These are phyloP conservation scores for Strigomonas culicis DNA, from an alignment of 208 protist species.

Conservation along the genomic window DNA sequence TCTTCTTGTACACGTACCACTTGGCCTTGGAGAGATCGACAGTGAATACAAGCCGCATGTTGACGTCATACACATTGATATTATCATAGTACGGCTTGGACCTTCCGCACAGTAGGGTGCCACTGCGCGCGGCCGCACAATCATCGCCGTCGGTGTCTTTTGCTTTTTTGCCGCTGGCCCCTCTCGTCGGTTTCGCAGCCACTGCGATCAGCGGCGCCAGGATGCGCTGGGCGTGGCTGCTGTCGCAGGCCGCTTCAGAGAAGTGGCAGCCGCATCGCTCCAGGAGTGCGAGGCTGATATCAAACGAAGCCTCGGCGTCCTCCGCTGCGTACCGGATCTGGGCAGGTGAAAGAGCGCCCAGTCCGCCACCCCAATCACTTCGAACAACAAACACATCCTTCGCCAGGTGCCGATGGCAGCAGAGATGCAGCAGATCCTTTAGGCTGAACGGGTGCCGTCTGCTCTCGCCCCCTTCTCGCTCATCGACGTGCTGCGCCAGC, in stretches of 20 bases:
- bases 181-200: neutral
- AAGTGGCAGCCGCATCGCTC: neutral
- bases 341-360: slow-evolving; percentile 40
- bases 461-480: slow-evolving; percentile 1
- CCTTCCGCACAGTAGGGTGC: slow-evolving; percentile 6
- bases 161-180: neutral
- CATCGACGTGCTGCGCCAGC: slow-evolving; percentile 19
- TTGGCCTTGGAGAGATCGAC: slow-evolving; percentile 52
- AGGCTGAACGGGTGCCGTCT: slow-evolving; percentile 23
- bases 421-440: slow-evolving; percentile 35
- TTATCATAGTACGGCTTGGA: slow-evolving; percentile 65
- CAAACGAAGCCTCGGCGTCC: slow-evolving; percentile 58
- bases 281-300: slow-evolving; percentile 36
- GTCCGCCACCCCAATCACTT: slow-evolving; percentile 52
- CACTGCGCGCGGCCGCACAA: neutral
- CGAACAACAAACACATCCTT: slow-evolving; percentile 45
- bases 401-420: slow-evolving; percentile 25
- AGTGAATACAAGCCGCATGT: slow-evolving; percentile 46
- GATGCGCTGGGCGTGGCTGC: neutral
- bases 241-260: neutral
- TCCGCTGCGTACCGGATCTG: slow-evolving; percentile 55
- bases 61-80: slow-evolving; percentile 42
- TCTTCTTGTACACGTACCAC: slow-evolving; percentile 64
- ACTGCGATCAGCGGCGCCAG: slow-evolving; percentile 1
- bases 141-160: neutral